Evolutionary conservation across 164 flowering plant genomes (phyloP), one percentile per base, ranked within the genome.

Genomic region (Kalanchoe fedtschenkoi): DNA sequence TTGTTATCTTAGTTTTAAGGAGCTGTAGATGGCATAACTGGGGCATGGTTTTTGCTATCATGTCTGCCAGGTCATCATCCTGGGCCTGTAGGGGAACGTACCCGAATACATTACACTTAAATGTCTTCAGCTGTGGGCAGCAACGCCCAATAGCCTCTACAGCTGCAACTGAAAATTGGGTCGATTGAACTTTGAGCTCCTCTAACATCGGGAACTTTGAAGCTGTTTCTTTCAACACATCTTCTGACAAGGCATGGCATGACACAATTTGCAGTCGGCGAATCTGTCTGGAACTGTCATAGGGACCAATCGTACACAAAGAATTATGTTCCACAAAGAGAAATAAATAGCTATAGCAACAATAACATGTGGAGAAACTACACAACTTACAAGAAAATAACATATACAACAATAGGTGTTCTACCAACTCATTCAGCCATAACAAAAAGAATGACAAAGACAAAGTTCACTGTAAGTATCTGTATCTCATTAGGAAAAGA

Each of bases 1-100:
- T 72, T 24, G 80, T 76, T 62, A 85, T 44, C 53, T 47, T 60
- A 60, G 77, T 81, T 9, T 86, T 81, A 57, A 81, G 29, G 11
- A 85, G 71, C 69, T 75, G 80, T 46, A 85, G 81, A 54, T 62
- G 74, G 30, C 64, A 67, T 28, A 82, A 41, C 19, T 66, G 63
- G 22, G 66, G 81, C 87, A 85, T 83, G 73, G 30, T 66, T 37
- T 60, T 43, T n/a, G 85, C 85, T 62, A 85, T 79, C 8, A 79
- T 72, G n/a, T 68, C 22, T 15, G 84, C 87, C 41, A 76, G 79
- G 13, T 68, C 77, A 58, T 85, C 77, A 29, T 58, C 56, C 21
- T 65, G 77, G 16, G 60, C 22, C 32, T 32, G 24, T n/a, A 67
- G 69, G 11, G 14, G 28, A 29, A 37, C 64, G 59, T 5, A 62